Base-by-base conservation (phyloP, 441 rosid genomes). In the Pelargonium myrrhifolium region DNA sequence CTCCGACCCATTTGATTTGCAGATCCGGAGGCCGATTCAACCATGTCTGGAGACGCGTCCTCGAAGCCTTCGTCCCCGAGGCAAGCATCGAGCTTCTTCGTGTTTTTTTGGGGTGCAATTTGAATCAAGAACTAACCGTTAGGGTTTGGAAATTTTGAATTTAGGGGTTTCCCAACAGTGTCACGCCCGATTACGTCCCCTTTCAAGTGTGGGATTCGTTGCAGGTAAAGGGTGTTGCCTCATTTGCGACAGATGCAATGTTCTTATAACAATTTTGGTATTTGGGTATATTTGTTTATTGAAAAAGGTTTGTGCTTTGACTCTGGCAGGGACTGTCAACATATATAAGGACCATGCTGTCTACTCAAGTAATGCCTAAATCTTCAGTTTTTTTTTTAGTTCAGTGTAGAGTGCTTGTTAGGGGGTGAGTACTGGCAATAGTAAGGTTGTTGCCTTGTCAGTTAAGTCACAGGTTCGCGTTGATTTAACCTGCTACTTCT, bases 191-290 rank as follows among this genome's bases (percentile, higher is more conserved):
- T 84, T 93, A 93, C 82, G 81, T 71, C 55, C 89, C 93, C 42
- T 93, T 93, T 74, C 98, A 93, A 76, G 73, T 86, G 28, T 93
- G 98, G 97, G 98, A 90, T 72, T 86, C 89, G n/a, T 79, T 93
- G 80, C 96, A 93, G 96, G 97, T 93, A 76, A 51, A n/a, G 20
- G 20, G 21, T 20, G 3, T 15, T 15, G 22, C 22, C 15, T 42
- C 11, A 40, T 28, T 74, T 56, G 43, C 65, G 51, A 11, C 43
- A 24, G 17, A 43, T 42, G 17, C 28, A 12, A 9, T 20, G 20
- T 51, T 53, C 45, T 28, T 40, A n/a, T 47, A 37, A 70, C 31
- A 64, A 40, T 68, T 39, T 20, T 67, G 39, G 12, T 74, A 20
- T 20, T 18, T 20, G 61, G 61, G 61, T 56, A 9, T 56, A 15